Base-by-base conservation (phyloP, 495 filamentous ascomycete genomes). In the Penicillium canariense region DNA sequence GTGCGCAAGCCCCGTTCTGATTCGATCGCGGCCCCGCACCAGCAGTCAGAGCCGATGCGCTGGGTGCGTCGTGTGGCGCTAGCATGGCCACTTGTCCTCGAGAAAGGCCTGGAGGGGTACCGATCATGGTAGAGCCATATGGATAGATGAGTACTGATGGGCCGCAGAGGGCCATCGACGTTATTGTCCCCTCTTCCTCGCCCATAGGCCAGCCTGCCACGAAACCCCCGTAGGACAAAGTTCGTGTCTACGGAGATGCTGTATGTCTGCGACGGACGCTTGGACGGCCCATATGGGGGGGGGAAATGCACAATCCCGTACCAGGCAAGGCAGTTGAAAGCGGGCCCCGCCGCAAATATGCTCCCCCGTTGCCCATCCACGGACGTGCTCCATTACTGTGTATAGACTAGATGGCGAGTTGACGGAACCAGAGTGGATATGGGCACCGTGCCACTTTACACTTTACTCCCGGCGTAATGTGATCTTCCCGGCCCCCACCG, bases 1-100 rank as follows among this genome's bases (percentile, higher is more conserved):
- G 15, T 48, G 20, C 38, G 9, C 12, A 1, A 10, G 15, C 9
- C 11, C 10, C 12, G 23, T 28, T 32, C 11, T 65, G 59, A 65
- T 65, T 65, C 52, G 62, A 62, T 49, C 52, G 39, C 10, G 52
- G 52, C 62, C 62, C 62, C 62, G 55, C 58, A 59, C 22, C 59
- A 59, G 52, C 49, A 56, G 15, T 27, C 36, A 35, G 58, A 60
- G 52, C 56, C 55, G 50, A 60, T 43, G 54, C 26, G 44, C 54
- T 58, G 55, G 55, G 54, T 59, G 59, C 35, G 25, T 47, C 20
- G 39, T 65, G 62, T 65, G 62, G 62, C 62, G 62, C 53, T 54
- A 35, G 35, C 44, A 49, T 36, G 30, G 42, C 27, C 26, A 54
- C 50, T 51, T 56, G 48, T 46, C 40, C 43, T 46, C 15, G n/a